Evolutionary conservation across 768 basidiomycete genomes (phyloP).

Genomic region (Xanthoconium stramineum): DNA sequence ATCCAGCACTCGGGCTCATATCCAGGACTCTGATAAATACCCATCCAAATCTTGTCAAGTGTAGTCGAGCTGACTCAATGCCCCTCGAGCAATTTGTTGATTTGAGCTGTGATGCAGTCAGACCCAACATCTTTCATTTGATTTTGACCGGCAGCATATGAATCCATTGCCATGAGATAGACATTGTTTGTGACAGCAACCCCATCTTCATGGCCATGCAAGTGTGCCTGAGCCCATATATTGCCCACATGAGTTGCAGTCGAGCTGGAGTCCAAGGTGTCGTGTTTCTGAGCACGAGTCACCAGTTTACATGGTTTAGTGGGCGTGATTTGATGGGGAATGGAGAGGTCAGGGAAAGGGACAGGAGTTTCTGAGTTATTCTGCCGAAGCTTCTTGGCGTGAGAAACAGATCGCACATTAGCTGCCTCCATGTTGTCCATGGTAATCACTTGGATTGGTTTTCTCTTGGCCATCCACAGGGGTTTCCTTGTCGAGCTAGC

Average conservation of each 20-base stretch:
- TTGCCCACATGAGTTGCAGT: no score
- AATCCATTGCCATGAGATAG: conserved; percentile 1
- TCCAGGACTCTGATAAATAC: neutral
- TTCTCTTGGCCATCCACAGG: neutral
- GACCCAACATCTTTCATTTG: neutral
- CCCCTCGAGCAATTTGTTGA: neutral
- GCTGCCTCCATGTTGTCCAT: neutral
- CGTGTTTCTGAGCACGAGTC: no score
- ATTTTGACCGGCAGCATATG: neutral
- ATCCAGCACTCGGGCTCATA: neutral
- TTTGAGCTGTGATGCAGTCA: neutral
- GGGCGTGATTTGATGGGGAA: no score
- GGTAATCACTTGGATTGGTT: neutral
- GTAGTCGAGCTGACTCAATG: neutral
- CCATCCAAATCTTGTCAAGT: neutral
- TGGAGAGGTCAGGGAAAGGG: no score
- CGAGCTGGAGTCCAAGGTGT: neutral
- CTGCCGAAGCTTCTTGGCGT: neutral
- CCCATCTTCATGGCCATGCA: neutral
- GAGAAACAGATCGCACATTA: neutral
- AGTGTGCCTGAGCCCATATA: neutral
- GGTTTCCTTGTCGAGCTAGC: neutral
- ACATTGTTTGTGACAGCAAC: neutral
- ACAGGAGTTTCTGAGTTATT: neutral
- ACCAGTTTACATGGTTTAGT: no score